These are phyloP conservation scores for Begonia fuchsioides DNA, from an alignment of 306 rosid species.

Conservation along the genomic window DNA sequence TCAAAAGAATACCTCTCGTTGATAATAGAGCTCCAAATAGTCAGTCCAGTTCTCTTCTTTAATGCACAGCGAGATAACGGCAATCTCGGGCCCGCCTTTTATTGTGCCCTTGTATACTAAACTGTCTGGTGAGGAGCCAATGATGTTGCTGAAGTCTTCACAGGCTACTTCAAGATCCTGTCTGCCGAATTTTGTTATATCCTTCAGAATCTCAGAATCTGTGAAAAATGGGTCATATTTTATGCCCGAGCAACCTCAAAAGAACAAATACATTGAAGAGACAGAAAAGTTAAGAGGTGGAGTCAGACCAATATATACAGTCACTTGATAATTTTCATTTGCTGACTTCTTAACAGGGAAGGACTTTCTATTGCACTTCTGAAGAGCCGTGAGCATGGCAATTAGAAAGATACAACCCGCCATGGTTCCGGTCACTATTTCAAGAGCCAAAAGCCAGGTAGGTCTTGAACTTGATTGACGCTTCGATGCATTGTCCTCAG, in stretches of 20 bases:
- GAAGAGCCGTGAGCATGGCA: conserved; percentile 51
- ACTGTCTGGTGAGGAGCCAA: conserved; percentile 94
- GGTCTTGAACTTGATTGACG: conserved; percentile 55
- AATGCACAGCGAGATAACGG: conserved; percentile 81
- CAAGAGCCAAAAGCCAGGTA: conserved; percentile 82
- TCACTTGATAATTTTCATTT: conserved; percentile 46
- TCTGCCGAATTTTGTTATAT: conserved; percentile 59
- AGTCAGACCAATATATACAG: conserved; percentile 52
- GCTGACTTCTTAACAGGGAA: conserved; percentile 85
- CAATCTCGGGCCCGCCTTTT: conserved; percentile 87
- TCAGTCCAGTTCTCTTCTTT: conserved; percentile 90
- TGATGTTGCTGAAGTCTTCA: conserved; percentile 97
- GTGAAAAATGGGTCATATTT: conserved; percentile 14
- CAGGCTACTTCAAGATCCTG: conserved; percentile 96
- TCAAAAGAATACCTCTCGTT: conserved; percentile 37
- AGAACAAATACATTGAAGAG: not conserved
- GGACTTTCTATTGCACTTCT: conserved; percentile 53
- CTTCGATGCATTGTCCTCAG: conserved; percentile 21
- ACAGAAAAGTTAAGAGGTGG: not conserved
- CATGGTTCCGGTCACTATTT: conserved; percentile 81
- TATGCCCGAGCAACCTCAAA: not conserved
- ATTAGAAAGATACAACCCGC: conserved; percentile 60
- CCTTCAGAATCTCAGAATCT: conserved; percentile 81
- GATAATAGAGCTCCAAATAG: conserved; percentile 85
- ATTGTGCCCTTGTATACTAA: conserved; percentile 89